Conservation (phyloP, 1,139 yeast species). For the Geotrichum fermentans region DNA sequence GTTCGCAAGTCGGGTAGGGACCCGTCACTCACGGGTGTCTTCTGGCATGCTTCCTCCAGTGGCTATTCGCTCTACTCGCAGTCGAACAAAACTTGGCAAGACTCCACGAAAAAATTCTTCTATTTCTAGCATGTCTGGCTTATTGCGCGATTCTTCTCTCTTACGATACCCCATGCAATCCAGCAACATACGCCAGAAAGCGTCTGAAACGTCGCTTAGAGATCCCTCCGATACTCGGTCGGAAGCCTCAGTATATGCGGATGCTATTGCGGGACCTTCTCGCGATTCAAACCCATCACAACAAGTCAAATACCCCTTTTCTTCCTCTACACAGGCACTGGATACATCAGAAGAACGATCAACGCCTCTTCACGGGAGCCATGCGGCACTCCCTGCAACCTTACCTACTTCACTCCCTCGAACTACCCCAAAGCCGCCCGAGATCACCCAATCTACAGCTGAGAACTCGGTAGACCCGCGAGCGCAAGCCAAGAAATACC, state of each 20-base stretch:
- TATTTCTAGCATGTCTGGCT: constrained; percentile 6
- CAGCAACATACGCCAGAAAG: background rate
- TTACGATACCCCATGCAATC: background rate
- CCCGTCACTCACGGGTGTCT: background rate
- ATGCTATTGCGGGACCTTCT: constrained; percentile 6
- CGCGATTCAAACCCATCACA: background rate
- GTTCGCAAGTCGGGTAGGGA: constrained; percentile 3
- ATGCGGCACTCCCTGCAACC: background rate
- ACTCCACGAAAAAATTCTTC: background rate
- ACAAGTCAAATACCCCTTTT: too few species aligned
- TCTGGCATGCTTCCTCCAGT: constrained; percentile 14
- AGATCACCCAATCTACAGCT: background rate
- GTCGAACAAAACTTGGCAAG: background rate
- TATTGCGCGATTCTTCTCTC: background rate
- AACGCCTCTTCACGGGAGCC: background rate
- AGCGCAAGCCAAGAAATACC: background rate
- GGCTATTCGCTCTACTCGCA: constrained; percentile 1
- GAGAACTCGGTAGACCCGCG: constrained; percentile 1
- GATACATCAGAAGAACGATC: too few species aligned
- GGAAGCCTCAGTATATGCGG: background rate
- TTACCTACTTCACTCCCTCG: constrained; percentile 3
- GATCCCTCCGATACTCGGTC: background rate
- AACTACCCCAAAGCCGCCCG: constrained; percentile 6
- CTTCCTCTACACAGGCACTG: too few species aligned
- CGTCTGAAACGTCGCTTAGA: background rate